Evolutionary conservation across 768 basidiomycete species (phyloP), one percentile per base, ranked within the genome.

Genomic region (Phlebiopsis flavidoalba): DNA sequence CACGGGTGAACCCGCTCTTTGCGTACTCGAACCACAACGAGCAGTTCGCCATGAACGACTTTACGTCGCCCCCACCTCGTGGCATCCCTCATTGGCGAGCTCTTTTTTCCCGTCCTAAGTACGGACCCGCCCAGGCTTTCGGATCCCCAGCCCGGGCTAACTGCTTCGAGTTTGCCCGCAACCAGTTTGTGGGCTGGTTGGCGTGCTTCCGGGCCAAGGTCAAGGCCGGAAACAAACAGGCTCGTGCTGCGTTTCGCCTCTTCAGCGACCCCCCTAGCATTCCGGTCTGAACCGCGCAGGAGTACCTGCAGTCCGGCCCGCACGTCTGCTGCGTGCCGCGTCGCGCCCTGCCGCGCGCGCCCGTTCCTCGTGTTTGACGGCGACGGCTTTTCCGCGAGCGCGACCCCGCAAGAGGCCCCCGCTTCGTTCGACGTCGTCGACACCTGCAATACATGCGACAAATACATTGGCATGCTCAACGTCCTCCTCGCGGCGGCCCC

Each of bases 1-100:
- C 65, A 2, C 59, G 72, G 35, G 59, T 76, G 33, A 83, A 83
- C 61, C 82, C 82, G 2, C 79, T 78, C 0, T 82, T 82, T 54
- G 73, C 49, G 17, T 63, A 57, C 46, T 46, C 49, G 15, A 37
- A 37, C 19, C 14, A 14, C 14, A 22, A 45, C 15, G 33, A 37
- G 47, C 53, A 22, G 5, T 46, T 35, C 10, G 36, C 14, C 6
- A 17, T 43, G 24, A 33, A 36, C 11, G 21, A 53, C 40, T 26
- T 45, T 43, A 57, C 12, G 53, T 19, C 31, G 33, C 52, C 52
- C 52, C n/a, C n/a, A n/a, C n/a, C 52, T 53, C 35, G 31, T 33
- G 8, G 21, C 33, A n/a, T 53, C 36, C 33, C 11, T n/a, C 17
- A 5, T 31, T 53, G 35, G 52, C 52, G 4, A 33, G 31, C 22